phyloP scores from a whole-genome alignment of 371 early-diverging fungal species.

The Mucor velutinosus region DNA sequence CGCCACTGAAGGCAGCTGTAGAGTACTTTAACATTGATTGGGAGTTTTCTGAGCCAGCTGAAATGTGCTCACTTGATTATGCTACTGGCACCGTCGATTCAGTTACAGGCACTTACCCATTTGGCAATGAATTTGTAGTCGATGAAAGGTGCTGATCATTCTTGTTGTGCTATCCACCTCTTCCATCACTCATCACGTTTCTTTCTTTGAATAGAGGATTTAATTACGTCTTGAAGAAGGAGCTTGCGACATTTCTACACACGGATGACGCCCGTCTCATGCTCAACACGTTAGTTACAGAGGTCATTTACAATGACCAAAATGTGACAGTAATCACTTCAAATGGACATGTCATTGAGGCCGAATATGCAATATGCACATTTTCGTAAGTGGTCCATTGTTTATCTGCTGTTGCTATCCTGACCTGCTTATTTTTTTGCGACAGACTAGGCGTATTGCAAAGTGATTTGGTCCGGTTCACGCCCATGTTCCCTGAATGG shows the following conservation, averaged over 20 bases:
- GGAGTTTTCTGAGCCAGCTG: constrained; percentile 53
- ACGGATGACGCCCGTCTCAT: constrained; percentile 30
- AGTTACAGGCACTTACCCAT: constrained; percentile 33
- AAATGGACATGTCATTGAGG: constrained; percentile 34
- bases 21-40: constrained; percentile 53
- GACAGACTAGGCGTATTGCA: constrained; percentile 50
- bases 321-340: constrained; percentile 31
- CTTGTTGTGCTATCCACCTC: neutral
- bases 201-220: constrained; percentile 30
- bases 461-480: constrained; percentile 31
- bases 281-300: constrained; percentile 36
- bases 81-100: constrained; percentile 40
- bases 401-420: neutral
- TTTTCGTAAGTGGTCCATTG: constrained; percentile 36
- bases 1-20: constrained; percentile 40
- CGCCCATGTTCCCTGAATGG: constrained; percentile 50
- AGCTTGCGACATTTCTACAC: constrained; percentile 25
- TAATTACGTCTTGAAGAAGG: constrained; percentile 40
- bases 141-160: constrained; percentile 31
- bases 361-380: constrained; percentile 53
- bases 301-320: constrained; percentile 33
- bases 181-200: neutral
- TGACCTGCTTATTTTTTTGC: neutral
- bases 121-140: constrained; percentile 48
- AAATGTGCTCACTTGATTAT: constrained; percentile 47